Base-by-base conservation (phyloP, 768 basidiomycete species). In the Calvatia gigantea region DNA sequence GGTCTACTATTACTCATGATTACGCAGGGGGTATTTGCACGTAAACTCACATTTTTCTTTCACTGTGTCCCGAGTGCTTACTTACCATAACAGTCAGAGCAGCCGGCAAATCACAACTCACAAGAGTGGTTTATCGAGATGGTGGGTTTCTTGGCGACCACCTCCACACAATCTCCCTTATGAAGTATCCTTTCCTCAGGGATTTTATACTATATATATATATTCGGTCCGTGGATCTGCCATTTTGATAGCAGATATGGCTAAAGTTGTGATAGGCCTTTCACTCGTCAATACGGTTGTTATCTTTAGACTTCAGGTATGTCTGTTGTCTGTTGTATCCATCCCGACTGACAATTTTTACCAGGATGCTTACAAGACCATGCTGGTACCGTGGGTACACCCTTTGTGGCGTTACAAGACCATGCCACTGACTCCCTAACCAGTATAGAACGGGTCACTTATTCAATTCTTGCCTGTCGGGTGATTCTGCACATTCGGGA, bases 271-370 rank as follows among this genome's bases (percentile, higher is more conserved):
- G 6, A 23, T 21, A 48, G 46, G 4, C 15, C 46, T 48, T 35
- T 48, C 46, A 8, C 46, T 48, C 14, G n/a, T 48, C 31, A 48
- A 48, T 32, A n/a, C n/a, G n/a, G n/a, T n/a, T n/a, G n/a, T n/a
- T n/a, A n/a, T n/a, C n/a, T n/a, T n/a, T n/a, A n/a, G n/a, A n/a
- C n/a, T n/a, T n/a, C n/a, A n/a, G n/a, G n/a, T n/a, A n/a, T n/a
- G n/a, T n/a, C n/a, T n/a, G n/a, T n/a, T n/a, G n/a, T n/a, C n/a
- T n/a, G n/a, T n/a, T n/a, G n/a, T n/a, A n/a, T n/a, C n/a, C n/a
- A n/a, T n/a, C n/a, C n/a, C n/a, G n/a, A n/a, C n/a, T n/a, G n/a
- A n/a, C n/a, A n/a, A n/a, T n/a, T n/a, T n/a, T n/a, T n/a, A n/a
- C n/a, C n/a, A n/a, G n/a, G n/a, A n/a, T n/a, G n/a, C n/a, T n/a